Evolutionary conservation across 139 green algal species (phyloP).

Genomic region (Haematococcus lacustris): DNA sequence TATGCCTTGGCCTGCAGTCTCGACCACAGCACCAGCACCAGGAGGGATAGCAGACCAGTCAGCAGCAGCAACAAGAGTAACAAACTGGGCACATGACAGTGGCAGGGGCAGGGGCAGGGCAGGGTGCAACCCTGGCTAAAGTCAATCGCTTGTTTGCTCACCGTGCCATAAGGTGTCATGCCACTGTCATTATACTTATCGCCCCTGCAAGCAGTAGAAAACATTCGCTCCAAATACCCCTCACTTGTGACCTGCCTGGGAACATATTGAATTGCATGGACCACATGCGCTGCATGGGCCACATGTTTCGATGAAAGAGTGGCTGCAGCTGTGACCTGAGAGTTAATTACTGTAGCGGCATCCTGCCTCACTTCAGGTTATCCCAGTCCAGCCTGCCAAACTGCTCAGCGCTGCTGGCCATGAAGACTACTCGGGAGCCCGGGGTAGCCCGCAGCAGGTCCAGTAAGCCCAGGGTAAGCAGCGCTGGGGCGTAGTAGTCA

Average conservation of each 20-base stretch:
- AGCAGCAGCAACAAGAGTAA: neutral
- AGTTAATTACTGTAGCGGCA: too few species aligned
- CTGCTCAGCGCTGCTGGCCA: slow-evolving; percentile 18
- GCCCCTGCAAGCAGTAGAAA: neutral
- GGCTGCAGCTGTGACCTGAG: neutral
- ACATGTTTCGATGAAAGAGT: neutral
- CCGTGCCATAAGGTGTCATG: slow-evolving; percentile 14
- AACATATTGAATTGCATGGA: neutral
- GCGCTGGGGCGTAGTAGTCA: slow-evolving; percentile 15
- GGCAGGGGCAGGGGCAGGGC: neutral
- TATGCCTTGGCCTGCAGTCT: slow-evolving; percentile 26
- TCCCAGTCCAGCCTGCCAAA: slow-evolving; percentile 19
- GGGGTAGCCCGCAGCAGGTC: slow-evolving; percentile 1
- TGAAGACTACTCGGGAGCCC: slow-evolving; percentile 13
- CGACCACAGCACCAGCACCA: neutral
- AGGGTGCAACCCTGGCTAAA: neutral
- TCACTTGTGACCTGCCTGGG: neutral
- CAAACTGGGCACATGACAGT: neutral
- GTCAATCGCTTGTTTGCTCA: neutral
- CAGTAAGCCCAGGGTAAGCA: slow-evolving; percentile 14
- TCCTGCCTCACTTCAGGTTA: slow-evolving; percentile 20
- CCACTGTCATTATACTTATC: slow-evolving; percentile 22
- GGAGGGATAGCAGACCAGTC: neutral
- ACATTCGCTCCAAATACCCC: neutral
- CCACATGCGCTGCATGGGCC: neutral